A percentile compares a stretch with the other conserved stretches of the same genome.
phyloP scores from a whole-genome alignment of 257 asterid species.

The Rauvolfia tetraphylla region DNA sequence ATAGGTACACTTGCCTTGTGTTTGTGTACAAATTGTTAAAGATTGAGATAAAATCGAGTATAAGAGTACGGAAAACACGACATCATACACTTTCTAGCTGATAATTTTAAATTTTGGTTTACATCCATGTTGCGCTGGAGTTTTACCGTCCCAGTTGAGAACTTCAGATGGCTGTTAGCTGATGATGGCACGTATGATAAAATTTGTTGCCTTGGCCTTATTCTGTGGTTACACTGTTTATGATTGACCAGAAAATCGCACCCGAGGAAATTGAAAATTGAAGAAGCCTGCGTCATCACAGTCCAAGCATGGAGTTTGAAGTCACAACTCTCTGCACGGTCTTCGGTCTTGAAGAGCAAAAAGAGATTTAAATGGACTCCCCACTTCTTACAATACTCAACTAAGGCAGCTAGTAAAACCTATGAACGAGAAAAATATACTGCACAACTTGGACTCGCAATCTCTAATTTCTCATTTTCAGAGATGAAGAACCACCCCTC shows the following conservation, averaged over 20 bases:
- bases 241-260: not conserved
- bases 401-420: not conserved
- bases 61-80: too few relatives aligned
- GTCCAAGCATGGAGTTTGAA: slow-evolving; percentile 8
- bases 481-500: slow-evolving; percentile 13
- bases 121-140: too few relatives aligned
- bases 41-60: too few relatives aligned
- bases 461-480: not conserved
- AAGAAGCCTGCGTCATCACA: not conserved
- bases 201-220: not conserved
- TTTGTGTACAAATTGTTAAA: too few relatives aligned
- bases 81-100: too few relatives aligned
- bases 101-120: too few relatives aligned
- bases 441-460: slow-evolving; percentile 20
- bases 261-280: too few relatives aligned
- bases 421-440: slow-evolving; percentile 4
- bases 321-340: not conserved
- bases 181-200: not conserved
- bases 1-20: too few relatives aligned
- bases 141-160: too few relatives aligned
- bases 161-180: not conserved
- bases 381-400: too few relatives aligned
- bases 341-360: not conserved
- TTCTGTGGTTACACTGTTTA: not conserved
- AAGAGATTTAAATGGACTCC: not conserved